Conservation (phyloP, 192 early-diverging fungal genomes). For the Chytriomyces hyalinus region DNA sequence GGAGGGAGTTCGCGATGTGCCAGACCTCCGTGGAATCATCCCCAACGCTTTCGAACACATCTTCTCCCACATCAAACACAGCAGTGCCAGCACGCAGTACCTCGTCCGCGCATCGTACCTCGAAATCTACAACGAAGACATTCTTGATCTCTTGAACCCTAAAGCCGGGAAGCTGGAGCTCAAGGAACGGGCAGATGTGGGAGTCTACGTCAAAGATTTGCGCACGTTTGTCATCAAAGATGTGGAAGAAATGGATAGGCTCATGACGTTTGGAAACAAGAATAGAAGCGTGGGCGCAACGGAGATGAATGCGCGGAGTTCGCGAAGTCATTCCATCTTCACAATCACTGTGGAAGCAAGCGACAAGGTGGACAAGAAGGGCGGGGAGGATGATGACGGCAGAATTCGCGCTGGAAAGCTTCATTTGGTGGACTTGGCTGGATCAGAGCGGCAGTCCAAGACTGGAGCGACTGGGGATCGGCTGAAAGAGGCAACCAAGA, state of each 20-base stretch:
- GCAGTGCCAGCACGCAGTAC: conserved; percentile 67
- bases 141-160: conserved; percentile 83
- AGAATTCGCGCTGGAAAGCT: conserved; percentile 67
- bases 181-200: conserved; percentile 66
- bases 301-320: conserved; percentile 83
- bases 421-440: conserved; percentile 70
- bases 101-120: conserved; percentile 86
- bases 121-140: conserved; percentile 94
- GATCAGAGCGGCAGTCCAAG: conserved; percentile 65
- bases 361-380: conserved; percentile 39
- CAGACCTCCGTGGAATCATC: conserved; percentile 68
- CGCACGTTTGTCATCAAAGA: conserved; percentile 67
- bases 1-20: conserved; percentile 72
- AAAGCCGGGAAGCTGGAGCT: conserved; percentile 62
- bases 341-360: conserved; percentile 68
- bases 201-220: conserved; percentile 69
- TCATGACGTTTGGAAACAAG: conserved; percentile 70
- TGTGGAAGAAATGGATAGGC: conserved; percentile 66
- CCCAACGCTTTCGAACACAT: conserved; percentile 73
- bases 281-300: conserved; percentile 74
- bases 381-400: conserved; percentile 36
- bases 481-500: conserved; percentile 71
- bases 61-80: conserved; percentile 59
- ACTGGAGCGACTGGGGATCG: conserved; percentile 66
- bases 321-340: conserved; percentile 68